Conservation (phyloP, 2,329 filamentous ascomycete genomes). For the Cyphellophora attinorum region DNA sequence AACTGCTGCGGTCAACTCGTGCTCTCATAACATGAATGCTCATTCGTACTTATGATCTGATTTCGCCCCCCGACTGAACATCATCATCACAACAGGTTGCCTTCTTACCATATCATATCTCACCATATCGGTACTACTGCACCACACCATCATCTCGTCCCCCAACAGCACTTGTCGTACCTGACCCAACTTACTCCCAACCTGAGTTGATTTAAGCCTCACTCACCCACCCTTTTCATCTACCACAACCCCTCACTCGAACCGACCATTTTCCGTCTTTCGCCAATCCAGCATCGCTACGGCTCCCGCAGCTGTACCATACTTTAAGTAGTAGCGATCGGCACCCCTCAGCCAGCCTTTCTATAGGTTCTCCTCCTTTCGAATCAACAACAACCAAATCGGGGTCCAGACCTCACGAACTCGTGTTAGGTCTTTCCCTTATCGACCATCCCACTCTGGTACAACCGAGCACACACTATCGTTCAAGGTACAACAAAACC, state of each 20-base stretch:
- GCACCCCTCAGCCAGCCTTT: constrained; percentile 18
- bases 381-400: neutral
- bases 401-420: neutral
- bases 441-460: neutral
- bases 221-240: neutral
- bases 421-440: constrained; percentile 1
- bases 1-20: neutral
- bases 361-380: constrained; percentile 1
- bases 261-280: neutral
- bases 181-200: too few relatives aligned
- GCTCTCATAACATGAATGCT: neutral
- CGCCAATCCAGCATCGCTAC: neutral
- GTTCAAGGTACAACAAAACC: neutral
- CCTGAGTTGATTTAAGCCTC: neutral
- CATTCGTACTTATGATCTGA: constrained; percentile 3
- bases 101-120: neutral
- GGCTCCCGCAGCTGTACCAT: neutral
- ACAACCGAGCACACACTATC: neutral
- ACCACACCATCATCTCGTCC: too few relatives aligned
- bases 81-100: constrained; percentile 1
- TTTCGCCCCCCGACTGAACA: constrained; percentile 1
- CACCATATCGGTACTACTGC: too few relatives aligned
- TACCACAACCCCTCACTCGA: neutral
- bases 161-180: too few relatives aligned
- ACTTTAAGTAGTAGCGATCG: constrained; percentile 12